Base-by-base conservation (phyloP, 768 basidiomycete species). In the Boletellus emodensis region DNA sequence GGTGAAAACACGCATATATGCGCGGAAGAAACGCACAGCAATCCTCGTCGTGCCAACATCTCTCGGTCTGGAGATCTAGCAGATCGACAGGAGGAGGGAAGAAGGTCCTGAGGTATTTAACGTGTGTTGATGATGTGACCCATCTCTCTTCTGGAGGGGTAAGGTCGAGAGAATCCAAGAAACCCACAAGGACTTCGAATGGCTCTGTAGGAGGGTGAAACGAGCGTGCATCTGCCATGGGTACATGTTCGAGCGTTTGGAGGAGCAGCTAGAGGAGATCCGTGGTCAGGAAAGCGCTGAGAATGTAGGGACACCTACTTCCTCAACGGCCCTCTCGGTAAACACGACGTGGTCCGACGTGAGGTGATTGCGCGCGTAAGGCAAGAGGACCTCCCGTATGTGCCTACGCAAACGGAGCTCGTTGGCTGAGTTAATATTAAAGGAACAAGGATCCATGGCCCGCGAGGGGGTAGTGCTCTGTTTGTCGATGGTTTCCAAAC, bases 171-270 rank as follows among this genome's bases (percentile, higher is more conserved):
- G 15, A 77, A 49, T 43, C 59, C 59, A 64, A 72, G 61, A 17
- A 70, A 17, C 62, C 59, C 28, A 63, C 63, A 15, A 85, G 69
- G 12, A 61, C 61, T 1, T 78, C 73, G 46, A 81, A 76, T 13
- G 84, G 82, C 37, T 85, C 83, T 15, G 69, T 61, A n/a, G 79
- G 78, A 13, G 83, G 67, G 13, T 68, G 59, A 15, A 85, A 70
- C 3, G 78, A 77, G 36, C 71, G 73, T 1, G 77, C 73, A 50
- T 85, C 82, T 34, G 70, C 67, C 36, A 72, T 61, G 1, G 83
- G 76, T 13, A 83, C 68, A 41, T 61, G 58, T 34, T 67, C 58
- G 10, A 83, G 66, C 46, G 66, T 67, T 49, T 72, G 62, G 17
- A 68, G 56, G 48, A 75, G 55, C 45, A 81, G 59, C 69, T 85